phyloP scores from a whole-genome alignment of 768 basidiomycete species.

The Omphalotus guepiniiformis region DNA sequence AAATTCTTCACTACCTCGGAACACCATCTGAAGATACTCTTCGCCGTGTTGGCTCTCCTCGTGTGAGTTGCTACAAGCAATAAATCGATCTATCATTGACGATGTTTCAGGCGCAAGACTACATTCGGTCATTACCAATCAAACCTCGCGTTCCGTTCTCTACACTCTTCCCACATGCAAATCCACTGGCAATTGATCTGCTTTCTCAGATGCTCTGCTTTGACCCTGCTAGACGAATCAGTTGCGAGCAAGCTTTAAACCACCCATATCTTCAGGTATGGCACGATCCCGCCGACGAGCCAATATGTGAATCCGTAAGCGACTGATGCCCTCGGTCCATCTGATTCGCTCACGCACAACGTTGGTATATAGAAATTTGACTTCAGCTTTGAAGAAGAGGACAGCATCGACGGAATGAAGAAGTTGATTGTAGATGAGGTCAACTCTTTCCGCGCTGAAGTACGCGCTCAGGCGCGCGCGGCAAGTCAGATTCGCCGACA shows the following conservation, averaged over 20 bases:
- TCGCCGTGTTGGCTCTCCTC: slow-evolving; percentile 90
- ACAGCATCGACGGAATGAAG: slow-evolving; percentile 97
- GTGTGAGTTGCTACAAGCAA: slow-evolving; percentile 46
- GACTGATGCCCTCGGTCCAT: background rate
- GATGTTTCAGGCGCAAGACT: slow-evolving; percentile 81
- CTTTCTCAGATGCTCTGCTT: slow-evolving; percentile 90
- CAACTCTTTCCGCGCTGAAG: slow-evolving; percentile 81
- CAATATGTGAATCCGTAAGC: slow-evolving; percentile 71
- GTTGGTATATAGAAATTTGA: slow-evolving; percentile 70
- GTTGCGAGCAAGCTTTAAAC: slow-evolving; percentile 90
- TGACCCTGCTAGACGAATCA: slow-evolving; percentile 94
- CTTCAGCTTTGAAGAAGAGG: slow-evolving; percentile 95
- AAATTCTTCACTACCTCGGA: slow-evolving; percentile 97
- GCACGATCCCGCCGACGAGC: slow-evolving; percentile 97
- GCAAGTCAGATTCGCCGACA: slow-evolving; percentile 71
- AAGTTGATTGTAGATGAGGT: slow-evolving; percentile 93
- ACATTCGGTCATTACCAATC: slow-evolving; percentile 96
- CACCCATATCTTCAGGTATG: slow-evolving; percentile 96
- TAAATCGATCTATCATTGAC: background rate
- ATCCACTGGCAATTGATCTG: slow-evolving; percentile 91
- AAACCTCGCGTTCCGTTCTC: slow-evolving; percentile 92
- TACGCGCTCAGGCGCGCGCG: slow-evolving; percentile 76
- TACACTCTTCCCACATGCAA: slow-evolving; percentile 89
- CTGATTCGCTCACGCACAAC: background rate
- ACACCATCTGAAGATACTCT: slow-evolving; percentile 97